These are phyloP conservation scores for Cercospora berteroae DNA, from an alignment of 2,329 filamentous ascomycete genomes.

Conservation along the genomic window DNA sequence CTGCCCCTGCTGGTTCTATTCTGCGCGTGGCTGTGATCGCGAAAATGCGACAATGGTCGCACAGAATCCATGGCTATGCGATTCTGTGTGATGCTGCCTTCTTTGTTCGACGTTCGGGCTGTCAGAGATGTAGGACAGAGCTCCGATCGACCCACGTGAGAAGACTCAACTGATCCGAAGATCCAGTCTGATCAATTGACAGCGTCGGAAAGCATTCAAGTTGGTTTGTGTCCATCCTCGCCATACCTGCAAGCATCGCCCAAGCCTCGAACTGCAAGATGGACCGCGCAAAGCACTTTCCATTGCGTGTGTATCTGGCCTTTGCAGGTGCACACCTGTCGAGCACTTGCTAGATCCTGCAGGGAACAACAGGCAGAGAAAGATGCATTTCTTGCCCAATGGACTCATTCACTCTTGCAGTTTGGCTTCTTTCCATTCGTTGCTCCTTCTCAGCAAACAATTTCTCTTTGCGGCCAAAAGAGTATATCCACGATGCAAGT, in stretches of 20 bases:
- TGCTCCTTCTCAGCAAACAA: neutral
- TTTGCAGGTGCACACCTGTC: neutral
- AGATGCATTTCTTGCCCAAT: neutral
- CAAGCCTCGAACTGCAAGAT: neutral
- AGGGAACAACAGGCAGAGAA: neutral
- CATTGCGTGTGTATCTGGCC: neutral
- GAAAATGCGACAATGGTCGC: neutral
- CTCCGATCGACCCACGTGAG: neutral
- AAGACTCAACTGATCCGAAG: neutral
- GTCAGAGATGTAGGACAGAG: neutral
- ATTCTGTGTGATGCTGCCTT: neutral
- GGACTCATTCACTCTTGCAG: neutral
- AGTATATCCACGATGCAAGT: neutral
- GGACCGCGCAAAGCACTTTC: neutral
- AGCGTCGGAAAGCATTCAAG: neutral
- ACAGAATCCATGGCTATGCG: neutral
- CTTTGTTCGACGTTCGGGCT: neutral
- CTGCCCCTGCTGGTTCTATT: neutral
- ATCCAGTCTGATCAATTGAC: neutral
- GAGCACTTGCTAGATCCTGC: neutral
- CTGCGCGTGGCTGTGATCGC: slow-evolving; percentile 1
- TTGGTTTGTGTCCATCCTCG: neutral
- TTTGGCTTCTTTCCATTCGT: neutral
- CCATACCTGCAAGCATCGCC: neutral
- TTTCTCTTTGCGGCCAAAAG: neutral